These are phyloP conservation scores for Solanum bulbocastanum DNA, from an alignment of 257 asterid species.

Conservation along the genomic window DNA sequence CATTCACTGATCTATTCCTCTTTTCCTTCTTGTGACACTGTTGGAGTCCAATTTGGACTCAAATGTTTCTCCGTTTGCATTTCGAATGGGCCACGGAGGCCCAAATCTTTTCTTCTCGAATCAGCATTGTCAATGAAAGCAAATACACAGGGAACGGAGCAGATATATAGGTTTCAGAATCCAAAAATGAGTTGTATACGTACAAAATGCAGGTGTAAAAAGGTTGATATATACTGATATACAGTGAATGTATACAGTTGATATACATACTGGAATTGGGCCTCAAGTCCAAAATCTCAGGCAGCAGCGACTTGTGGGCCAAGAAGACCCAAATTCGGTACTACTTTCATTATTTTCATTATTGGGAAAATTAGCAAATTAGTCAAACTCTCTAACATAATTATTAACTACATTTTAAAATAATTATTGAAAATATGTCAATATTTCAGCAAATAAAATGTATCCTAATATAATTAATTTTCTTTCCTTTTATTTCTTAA, in stretches of 20 bases:
- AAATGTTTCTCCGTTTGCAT: neutral
- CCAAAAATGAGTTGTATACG: neutral
- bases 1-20: neutral
- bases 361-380: no score
- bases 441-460: no score
- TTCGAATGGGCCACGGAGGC: neutral
- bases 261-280: neutral
- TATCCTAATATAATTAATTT: no score
- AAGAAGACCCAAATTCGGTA: neutral
- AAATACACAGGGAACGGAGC: neutral
- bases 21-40: neutral
- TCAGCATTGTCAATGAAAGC: neutral
- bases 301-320: neutral
- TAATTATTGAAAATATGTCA: no score
- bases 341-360: no score
- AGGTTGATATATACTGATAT: neutral
- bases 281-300: neutral
- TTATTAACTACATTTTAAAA: no score
- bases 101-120: neutral
- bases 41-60: neutral
- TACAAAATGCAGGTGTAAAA: neutral
- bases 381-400: no score
- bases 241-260: neutral
- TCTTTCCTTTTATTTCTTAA: no score
- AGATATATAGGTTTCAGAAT: neutral